A percentile compares a stretch with the other conserved stretches of the same genome.
phyloP scores from a whole-genome alignment of 2,329 filamentous ascomycete genomes.

The Dactylonectria macrodidyma region DNA sequence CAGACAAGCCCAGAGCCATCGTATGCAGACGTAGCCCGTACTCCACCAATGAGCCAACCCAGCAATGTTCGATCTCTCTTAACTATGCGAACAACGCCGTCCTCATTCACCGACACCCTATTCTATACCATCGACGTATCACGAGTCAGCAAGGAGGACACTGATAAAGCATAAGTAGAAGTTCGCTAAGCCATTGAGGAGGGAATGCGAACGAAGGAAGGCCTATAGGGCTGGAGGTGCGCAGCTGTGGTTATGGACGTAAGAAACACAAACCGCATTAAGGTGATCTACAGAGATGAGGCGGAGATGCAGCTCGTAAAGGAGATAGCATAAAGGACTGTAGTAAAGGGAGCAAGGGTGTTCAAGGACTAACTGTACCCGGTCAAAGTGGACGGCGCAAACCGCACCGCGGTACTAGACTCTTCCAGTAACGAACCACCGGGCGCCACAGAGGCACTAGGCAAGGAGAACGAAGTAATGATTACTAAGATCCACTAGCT shows the following conservation, averaged over 20 bases:
- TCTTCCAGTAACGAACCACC: slow-evolving; percentile 30
- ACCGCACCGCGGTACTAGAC: slow-evolving; percentile 40
- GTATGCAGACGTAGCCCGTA: neutral
- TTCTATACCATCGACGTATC: neutral
- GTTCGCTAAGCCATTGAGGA: slow-evolving; percentile 9
- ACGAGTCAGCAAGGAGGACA: neutral
- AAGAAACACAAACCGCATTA: neutral
- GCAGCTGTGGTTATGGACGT: too few species aligned
- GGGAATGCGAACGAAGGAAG: neutral
- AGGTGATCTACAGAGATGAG: neutral
- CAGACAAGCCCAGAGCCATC: neutral
- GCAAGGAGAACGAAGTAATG: slow-evolving; percentile 41
- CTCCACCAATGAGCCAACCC: slow-evolving; percentile 1
- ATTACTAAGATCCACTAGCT: slow-evolving; percentile 46
- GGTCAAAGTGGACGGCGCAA: slow-evolving; percentile 44
- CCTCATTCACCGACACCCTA: neutral
- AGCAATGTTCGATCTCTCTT: neutral
- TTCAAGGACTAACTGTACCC: slow-evolving; percentile 36
- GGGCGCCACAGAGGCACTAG: slow-evolving; percentile 36
- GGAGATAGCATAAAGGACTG: neutral
- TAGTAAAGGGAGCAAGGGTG: neutral
- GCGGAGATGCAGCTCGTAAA: neutral
- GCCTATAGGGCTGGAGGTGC: neutral
- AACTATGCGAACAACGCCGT: neutral
- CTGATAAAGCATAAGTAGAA: neutral